Percentiles rank a stretch among this genome's conserved stretches.
These are phyloP conservation scores for Zea luxurians DNA, from an alignment of 176 grass and related monocot species.

Conservation along the genomic window DNA sequence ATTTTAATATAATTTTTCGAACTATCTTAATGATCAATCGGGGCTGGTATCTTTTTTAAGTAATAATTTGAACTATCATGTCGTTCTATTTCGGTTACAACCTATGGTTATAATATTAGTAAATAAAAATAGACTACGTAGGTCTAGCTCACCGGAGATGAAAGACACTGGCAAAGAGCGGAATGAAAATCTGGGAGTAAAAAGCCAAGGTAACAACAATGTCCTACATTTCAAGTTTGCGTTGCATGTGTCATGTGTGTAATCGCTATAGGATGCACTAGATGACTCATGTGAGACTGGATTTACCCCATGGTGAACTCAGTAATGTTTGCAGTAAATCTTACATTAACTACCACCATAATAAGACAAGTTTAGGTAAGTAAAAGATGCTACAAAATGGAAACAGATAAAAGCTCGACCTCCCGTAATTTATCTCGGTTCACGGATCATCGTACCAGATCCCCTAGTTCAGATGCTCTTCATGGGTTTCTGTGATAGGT, in stretches of 20 bases:
- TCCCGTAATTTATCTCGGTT: neutral
- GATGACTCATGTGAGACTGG: neutral
- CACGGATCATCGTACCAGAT: neutral
- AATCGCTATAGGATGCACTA: neutral
- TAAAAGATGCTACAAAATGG: neutral
- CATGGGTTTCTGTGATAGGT: constrained; percentile 73
- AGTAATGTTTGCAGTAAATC: too few species aligned
- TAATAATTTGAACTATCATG: too few species aligned
- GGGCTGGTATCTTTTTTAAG: too few species aligned
- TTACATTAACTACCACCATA: neutral
- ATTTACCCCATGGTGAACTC: neutral
- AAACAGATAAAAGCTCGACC: neutral
- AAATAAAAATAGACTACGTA: too few species aligned
- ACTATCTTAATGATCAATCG: too few species aligned
- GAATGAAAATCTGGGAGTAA: neutral
- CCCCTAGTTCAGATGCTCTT: constrained; percentile 56
- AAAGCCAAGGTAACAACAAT: neutral
- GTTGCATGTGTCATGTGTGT: neutral
- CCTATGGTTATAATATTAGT: too few species aligned
- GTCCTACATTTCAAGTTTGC: neutral
- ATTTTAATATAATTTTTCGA: too few species aligned
- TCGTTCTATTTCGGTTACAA: too few species aligned
- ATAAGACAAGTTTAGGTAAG: neutral
- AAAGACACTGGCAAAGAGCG: too few species aligned
- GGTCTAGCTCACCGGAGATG: too few species aligned